These are phyloP conservation scores for Penicillium silybi DNA, from an alignment of 495 filamentous ascomycete genomes.

Conservation along the genomic window DNA sequence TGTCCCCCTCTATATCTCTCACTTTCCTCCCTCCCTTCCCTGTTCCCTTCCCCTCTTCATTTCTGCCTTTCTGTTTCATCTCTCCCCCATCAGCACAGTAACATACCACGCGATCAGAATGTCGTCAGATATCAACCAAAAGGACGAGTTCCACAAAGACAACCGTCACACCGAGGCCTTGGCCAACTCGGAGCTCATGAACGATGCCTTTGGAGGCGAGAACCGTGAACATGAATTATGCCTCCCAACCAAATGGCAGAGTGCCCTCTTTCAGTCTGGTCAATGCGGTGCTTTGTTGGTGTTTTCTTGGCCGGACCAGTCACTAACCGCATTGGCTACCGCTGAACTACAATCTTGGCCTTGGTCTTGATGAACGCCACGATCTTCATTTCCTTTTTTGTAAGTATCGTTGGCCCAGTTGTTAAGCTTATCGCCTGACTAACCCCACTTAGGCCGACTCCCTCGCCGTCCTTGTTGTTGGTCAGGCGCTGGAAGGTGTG, in stretches of 20 bases:
- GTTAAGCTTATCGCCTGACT: too few species aligned
- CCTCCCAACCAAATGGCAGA: slow-evolving; percentile 36
- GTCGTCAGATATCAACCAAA: too few species aligned
- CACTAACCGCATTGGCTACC: slow-evolving; percentile 62
- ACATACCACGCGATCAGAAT: too few species aligned
- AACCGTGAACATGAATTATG: slow-evolving; percentile 30
- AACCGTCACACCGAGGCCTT: slow-evolving; percentile 26
- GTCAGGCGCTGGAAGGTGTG: slow-evolving; percentile 67
- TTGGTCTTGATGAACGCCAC: slow-evolving; percentile 57
- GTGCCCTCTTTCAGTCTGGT: slow-evolving; percentile 33
- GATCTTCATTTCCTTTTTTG: slow-evolving; percentile 67
- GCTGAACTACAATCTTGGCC: slow-evolving; percentile 59
- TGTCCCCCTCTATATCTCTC: too few species aligned
- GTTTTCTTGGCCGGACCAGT: slow-evolving; percentile 63
- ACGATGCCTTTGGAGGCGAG: slow-evolving; percentile 34
- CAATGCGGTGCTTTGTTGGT: slow-evolving; percentile 60
- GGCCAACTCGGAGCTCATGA: slow-evolving; percentile 25
- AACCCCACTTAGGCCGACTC: slow-evolving; percentile 38
- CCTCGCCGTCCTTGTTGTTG: slow-evolving; percentile 57
- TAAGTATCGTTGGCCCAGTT: slow-evolving; percentile 7
- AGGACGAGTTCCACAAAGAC: background rate
- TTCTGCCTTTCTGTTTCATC: too few species aligned
- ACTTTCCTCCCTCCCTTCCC: too few species aligned
- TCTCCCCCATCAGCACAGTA: too few species aligned
- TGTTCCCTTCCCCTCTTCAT: too few species aligned